Evolutionary conservation across 768 basidiomycete genomes (phyloP), one percentile per base, ranked within the genome.

Genomic region (Panus rudis): DNA sequence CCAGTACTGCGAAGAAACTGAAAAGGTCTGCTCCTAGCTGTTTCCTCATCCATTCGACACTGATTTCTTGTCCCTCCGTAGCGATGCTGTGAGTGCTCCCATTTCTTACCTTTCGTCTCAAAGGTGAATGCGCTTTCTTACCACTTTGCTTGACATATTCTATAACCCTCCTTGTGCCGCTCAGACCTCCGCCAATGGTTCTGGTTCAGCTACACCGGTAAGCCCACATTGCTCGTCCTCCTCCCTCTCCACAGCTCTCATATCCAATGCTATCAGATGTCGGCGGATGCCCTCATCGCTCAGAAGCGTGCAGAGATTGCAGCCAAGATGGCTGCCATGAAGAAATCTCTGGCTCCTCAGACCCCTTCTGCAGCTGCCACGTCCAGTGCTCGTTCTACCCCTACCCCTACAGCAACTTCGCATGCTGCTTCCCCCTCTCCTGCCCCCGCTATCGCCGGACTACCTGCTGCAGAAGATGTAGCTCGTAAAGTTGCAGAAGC

Each of bases 231-330:
- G 5, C 8, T 14, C 16, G n/a, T 27, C 19, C 14, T 35, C 32
- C 21, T 17, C 33, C 5, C 14, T 6, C 6, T 32, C 17, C 41
- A 42, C 14, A 20, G 45, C 39, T n/a, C 16, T 23, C 33, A 14
- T n/a, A n/a, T n/a, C n/a, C n/a, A n/a, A n/a, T 10, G 31, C 4
- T 24, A 14, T 20, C 41, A 79, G 73, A 46, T 71, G 10, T 68
- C 74, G 26, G 68, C 68, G 48, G 76, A 78, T 51, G 83, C 76
- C 23, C 73, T 88, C 53, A 89, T 91, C 42, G 82, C 84, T 17
- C 84, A 85, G 63, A 88, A 87, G 63, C 74, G 81, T 28, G 86
- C 88, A 5, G 85, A 91, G 62, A 81, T 93, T 48, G 73, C 84
- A 10, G 90, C 91, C 13, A 92, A 90, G 60, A 71, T 88, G 19